Percentiles rank a stretch among this genome's conserved stretches.
Evolutionary conservation across 495 filamentous ascomycete species (phyloP).

Genomic region (Aspergillus nanangensis): DNA sequence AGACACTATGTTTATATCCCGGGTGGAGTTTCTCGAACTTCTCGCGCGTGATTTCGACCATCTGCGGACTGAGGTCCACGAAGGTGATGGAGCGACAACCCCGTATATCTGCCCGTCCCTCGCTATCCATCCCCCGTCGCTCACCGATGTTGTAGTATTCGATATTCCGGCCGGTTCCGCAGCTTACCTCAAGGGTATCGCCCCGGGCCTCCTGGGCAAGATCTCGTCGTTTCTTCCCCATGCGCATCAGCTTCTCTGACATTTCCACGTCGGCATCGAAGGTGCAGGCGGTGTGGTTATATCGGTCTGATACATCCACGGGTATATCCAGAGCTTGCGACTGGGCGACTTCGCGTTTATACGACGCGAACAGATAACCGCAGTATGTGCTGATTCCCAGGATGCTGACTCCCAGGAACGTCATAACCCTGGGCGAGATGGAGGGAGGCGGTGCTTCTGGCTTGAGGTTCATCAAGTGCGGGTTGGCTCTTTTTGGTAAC

Average conservation of each 20-base stretch:
- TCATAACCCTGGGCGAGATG: constrained; percentile 34
- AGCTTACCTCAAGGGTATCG: constrained; percentile 82
- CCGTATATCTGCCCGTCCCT: constrained; percentile 27
- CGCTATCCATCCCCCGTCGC: constrained; percentile 64
- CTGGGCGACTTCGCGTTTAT: constrained; percentile 33
- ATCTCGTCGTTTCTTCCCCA: constrained; percentile 55
- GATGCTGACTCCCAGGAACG: constrained; percentile 39
- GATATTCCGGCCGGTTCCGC: constrained; percentile 87
- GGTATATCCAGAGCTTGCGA: constrained; percentile 36
- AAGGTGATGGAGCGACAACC: constrained; percentile 53
- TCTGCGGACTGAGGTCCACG: constrained; percentile 58
- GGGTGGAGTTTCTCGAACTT: constrained; percentile 53
- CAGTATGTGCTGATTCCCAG: constrained; percentile 48
- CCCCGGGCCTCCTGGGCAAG: constrained; percentile 63
- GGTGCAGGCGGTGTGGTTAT: constrained; percentile 49
- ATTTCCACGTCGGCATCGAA: constrained; percentile 63
- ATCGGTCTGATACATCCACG: constrained; percentile 51
- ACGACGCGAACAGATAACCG: constrained; percentile 47
- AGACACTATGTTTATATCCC: constrained; percentile 37
- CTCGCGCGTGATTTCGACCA: constrained; percentile 56
- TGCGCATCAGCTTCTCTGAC: constrained; percentile 62
- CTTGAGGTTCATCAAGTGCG: constrained; percentile 13
- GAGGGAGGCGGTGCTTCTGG: constrained; percentile 11
- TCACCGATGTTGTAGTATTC: constrained; percentile 66
- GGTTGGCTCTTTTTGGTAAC: constrained; percentile 20